phyloP scores from a whole-genome alignment of 257 asterid species.

The Scutellaria galericulata region DNA sequence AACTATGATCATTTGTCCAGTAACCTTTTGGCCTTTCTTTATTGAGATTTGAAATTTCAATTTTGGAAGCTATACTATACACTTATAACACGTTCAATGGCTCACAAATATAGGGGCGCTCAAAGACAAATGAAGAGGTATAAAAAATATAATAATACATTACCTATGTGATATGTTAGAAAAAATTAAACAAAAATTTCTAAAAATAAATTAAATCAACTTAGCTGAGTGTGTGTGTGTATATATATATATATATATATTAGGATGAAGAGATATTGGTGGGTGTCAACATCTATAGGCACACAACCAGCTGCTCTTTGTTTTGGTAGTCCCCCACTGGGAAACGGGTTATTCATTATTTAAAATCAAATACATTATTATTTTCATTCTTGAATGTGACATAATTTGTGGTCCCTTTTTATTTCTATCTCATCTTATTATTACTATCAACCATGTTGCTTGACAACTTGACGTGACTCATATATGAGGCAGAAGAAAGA shows the following conservation, averaged over 20 bases:
- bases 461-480: too few species aligned
- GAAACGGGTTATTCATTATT: constrained; percentile 39
- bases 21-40: constrained; percentile 18
- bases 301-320: constrained; percentile 36
- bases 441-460: neutral
- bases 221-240: too few species aligned
- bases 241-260: neutral
- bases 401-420: constrained; percentile 59
- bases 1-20: constrained; percentile 15
- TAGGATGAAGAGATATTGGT: constrained; percentile 44
- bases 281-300: constrained; percentile 57
- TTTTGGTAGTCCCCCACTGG: constrained; percentile 65
- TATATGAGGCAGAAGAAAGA: too few species aligned
- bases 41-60: neutral
- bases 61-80: too few species aligned
- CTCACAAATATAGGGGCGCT: too few species aligned
- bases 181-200: too few species aligned
- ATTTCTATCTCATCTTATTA: constrained; percentile 23
- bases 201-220: too few species aligned
- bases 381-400: constrained; percentile 36
- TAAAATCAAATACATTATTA: neutral
- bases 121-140: too few species aligned
- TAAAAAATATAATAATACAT: neutral
- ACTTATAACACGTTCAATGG: too few species aligned
- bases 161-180: neutral